Evolutionary conservation across 352 stramenopile genomes (phyloP), one percentile per base, ranked within the genome.

Genomic region (Globisporangium polare): DNA sequence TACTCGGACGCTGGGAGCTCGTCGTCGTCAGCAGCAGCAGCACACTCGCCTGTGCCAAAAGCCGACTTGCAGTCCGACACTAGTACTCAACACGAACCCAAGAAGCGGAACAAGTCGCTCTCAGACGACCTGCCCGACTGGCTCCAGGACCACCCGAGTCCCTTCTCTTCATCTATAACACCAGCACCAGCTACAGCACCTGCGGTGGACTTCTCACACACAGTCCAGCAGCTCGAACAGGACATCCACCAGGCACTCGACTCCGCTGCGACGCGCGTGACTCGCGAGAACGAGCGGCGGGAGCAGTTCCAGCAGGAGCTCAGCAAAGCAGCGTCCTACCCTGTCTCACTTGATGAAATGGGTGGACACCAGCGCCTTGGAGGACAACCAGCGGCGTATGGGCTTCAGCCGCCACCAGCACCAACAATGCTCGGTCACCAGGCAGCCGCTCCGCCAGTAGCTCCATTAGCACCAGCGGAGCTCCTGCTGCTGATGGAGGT

Each of bases 401-500:
- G 24, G 15, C 13, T 22, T 2, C 47, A 39, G 27, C 26, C 27
- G 10, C 18, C 54, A 53, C 26, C n/a, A 62, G n/a, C 41, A n/a
- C 18, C 37, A 20, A 1, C 56, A 62, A 41, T 46, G 42, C 9
- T 15, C 15, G 5, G 20, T 41, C 56, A 18, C 33, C 35, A 24
- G 3, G 41, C 45, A 13, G 18, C 2, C 47, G 5, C n/a, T n/a
- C n/a, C n/a, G n/a, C n/a, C 42, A 35, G 6, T 42, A 60, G 42
- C n/a, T 35, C 2, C n/a, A 15, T 6, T 31, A 59, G n/a, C n/a
- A 22, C 42, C 46, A 63, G 31, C 63, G 2, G 77, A 92, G 52
- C 68, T 94, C 17, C 63, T 92, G 45, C 49, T 94, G 12, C 39
- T 92, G 43, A 90, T 94, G 75, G 85, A 94, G 31, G 73, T 94